These are phyloP conservation scores for Thermomucor indicae-seudaticae DNA, from an alignment of 371 early-diverging fungal genomes.

Conservation along the genomic window DNA sequence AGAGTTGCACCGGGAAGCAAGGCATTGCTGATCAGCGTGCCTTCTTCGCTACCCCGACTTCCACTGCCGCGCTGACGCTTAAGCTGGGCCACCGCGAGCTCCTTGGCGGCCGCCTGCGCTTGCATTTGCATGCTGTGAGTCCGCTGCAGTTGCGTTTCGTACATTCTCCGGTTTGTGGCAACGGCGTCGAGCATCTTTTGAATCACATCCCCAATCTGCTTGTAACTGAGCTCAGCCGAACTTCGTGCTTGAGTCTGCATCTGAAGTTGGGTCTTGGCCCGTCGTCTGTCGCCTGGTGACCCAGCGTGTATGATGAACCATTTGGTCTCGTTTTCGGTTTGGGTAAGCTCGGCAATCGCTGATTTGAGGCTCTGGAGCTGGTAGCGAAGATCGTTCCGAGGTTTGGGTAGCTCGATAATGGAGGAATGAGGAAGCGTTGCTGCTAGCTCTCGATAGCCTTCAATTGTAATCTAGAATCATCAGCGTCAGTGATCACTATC, in stretches of 20 bases:
- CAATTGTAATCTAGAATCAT: slow-evolving; percentile 26
- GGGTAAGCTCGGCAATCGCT: slow-evolving; percentile 21
- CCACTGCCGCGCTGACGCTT: no score
- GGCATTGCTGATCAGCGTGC: no score
- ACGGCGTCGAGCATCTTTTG: slow-evolving; percentile 18
- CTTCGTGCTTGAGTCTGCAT: slow-evolving; percentile 27
- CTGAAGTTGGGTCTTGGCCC: slow-evolving; percentile 22
- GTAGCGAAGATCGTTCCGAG: slow-evolving; percentile 25
- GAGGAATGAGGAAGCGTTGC: slow-evolving; percentile 14
- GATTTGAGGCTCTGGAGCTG: slow-evolving; percentile 19
- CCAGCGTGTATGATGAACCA: slow-evolving; percentile 36
- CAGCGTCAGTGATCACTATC: not conserved
- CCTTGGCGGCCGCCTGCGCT: slow-evolving; percentile 23
- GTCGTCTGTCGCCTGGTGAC: slow-evolving; percentile 15
- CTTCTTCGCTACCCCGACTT: no score
- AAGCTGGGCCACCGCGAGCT: slow-evolving; percentile 24
- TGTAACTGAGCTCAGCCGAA: slow-evolving; percentile 17
- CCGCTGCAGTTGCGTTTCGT: slow-evolving; percentile 14
- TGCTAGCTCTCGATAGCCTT: slow-evolving; percentile 27
- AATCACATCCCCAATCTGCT: slow-evolving; percentile 22
- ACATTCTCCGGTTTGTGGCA: slow-evolving; percentile 17
- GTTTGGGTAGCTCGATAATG: slow-evolving; percentile 23
- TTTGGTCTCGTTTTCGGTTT: slow-evolving; percentile 29
- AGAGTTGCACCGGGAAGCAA: slow-evolving; percentile 5
- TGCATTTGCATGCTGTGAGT: slow-evolving; percentile 18